Conservation (phyloP, 345 rosid genomes). For the Syzygium aqueum region DNA sequence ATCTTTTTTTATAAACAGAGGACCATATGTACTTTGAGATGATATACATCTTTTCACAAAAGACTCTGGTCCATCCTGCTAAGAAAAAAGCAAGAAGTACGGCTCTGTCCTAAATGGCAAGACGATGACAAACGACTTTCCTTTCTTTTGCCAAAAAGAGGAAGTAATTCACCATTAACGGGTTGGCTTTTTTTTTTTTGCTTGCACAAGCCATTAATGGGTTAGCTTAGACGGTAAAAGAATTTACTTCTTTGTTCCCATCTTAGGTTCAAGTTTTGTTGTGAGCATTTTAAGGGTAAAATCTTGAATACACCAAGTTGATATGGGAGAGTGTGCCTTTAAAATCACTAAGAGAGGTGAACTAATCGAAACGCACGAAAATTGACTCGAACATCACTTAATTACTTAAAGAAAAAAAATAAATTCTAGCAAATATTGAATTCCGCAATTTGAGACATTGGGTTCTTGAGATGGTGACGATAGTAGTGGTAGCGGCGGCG, state of each 20-base stretch:
- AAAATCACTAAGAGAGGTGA: not conserved
- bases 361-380: not conserved
- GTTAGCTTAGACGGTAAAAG: not conserved
- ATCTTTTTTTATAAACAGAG: not conserved
- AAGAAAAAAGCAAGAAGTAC: not conserved
- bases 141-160: not conserved
- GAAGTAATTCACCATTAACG: not conserved
- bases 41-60: not conserved
- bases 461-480: too few relatives aligned
- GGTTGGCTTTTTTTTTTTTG: not conserved
- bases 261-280: not conserved
- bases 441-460: too few relatives aligned
- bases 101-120: not conserved
- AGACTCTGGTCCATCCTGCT: not conserved
- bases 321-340: not conserved
- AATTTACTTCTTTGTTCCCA: not conserved
- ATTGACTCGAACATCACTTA: not conserved
- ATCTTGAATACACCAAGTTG: rapidly evolving
- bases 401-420: too few relatives aligned
- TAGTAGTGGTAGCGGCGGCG: too few relatives aligned
- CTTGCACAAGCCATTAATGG: too few relatives aligned
- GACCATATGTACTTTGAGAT: not conserved
- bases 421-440: too few relatives aligned
- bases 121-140: not conserved
- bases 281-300: not conserved